A percentile compares a stretch with the other conserved stretches of the same genome.
phyloP scores from a whole-genome alignment of 176 grass and related monocot genomes.

The Ananas comosus region DNA sequence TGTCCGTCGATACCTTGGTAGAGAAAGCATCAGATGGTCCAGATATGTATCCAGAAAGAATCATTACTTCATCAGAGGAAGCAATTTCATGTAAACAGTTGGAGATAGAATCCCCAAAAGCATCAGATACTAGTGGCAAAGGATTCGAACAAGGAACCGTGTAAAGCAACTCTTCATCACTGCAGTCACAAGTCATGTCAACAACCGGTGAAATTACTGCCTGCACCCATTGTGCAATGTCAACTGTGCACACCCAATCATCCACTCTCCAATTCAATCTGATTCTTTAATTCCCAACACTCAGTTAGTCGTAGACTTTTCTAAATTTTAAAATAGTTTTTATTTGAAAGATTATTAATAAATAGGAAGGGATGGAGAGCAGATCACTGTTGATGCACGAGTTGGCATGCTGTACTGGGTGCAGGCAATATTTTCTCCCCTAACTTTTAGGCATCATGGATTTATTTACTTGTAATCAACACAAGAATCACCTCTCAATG shows the following conservation, averaged over 20 bases:
- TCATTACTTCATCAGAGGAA: constrained; percentile 46
- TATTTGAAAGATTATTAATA: too few species aligned
- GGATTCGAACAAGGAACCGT: constrained; percentile 46
- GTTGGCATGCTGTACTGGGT: too few species aligned
- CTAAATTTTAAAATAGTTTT: too few species aligned
- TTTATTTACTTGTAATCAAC: neutral
- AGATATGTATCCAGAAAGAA: constrained; percentile 87
- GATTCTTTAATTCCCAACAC: too few species aligned
- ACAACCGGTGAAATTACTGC: neutral
- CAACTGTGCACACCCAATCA: neutral
- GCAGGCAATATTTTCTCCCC: neutral
- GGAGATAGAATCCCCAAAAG: constrained; percentile 73
- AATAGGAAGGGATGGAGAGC: too few species aligned
- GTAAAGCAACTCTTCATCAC: constrained; percentile 64
- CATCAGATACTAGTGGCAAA: constrained; percentile 56
- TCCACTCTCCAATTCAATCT: neutral
- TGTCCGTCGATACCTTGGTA: constrained; percentile 39
- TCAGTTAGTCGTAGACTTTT: too few species aligned
- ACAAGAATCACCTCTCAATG: constrained; percentile 52
- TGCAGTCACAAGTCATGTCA: constrained; percentile 31
- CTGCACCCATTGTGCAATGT: neutral
- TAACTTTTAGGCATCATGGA: too few species aligned
- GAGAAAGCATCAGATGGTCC: constrained; percentile 42
- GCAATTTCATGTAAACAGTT: constrained; percentile 60
- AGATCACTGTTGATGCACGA: too few species aligned